Base-by-base conservation (phyloP, 768 basidiomycete genomes). In the Psilocybe cyanescens region DNA sequence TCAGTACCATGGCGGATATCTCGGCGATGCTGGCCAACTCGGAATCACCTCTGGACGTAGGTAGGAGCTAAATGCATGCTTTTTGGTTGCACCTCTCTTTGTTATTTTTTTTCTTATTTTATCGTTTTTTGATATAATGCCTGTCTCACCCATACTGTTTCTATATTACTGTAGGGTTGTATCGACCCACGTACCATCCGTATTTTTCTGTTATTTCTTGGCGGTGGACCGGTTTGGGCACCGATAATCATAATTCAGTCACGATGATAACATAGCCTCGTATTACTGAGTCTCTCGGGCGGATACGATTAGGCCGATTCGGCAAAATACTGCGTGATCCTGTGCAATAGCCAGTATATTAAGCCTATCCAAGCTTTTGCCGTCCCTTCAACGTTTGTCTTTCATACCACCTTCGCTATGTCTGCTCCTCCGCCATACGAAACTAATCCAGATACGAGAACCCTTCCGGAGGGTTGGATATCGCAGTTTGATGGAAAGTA, bases 401-500 rank as follows among this genome's bases (percentile, higher is more conserved):
- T 55, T 55, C 52, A 45, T 58, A 55, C 45, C 52, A 49, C 56
- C 57, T 61, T 59, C 47, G 59, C 69, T 69, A 75, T 76, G 73
- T 83, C 85, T 72, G 71, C 79, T 56, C 73, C 78, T 59, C 80
- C 82, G 59, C 78, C 84, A 47, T 72, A 76, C 65, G 61, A 71
- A 14, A 48, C 61, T 8, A 85, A 85, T 71, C 82, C 82, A n/a
- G 90, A 92, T 69, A 70, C 74, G 11, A 82, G 90, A 56, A 75
- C 78, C 3, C 79, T 92, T 1, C 90, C 90, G 8, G 75, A 75
- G 1, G 91, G 91, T 41, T 92, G 90, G 90, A 76, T 84, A 16
- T 74, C 81, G 16, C 88, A 90, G 61, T 92, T 79, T 67, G 90
- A 93, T 66, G 50, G 69, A 57, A 87, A 86, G 91, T 91, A 68